Evolutionary conservation across 441 rosid genomes (phyloP).

Genomic region (Arabidopsis lyrata): DNA sequence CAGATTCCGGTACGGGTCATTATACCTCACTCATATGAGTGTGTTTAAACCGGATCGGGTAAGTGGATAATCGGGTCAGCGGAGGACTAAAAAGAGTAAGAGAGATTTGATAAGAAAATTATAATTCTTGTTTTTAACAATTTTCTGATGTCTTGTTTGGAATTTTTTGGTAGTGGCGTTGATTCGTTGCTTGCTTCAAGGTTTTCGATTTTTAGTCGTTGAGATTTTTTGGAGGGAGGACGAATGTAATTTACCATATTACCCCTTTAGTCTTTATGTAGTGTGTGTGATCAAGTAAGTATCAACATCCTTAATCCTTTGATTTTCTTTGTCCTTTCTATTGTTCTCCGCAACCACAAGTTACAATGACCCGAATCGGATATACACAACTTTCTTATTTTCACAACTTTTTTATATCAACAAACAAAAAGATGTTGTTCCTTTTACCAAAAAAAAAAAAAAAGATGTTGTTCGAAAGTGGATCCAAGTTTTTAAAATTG

Average conservation of each 20-base stretch:
- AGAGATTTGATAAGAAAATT: neutral
- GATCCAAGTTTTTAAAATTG: too few relatives aligned
- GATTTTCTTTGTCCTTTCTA: neutral
- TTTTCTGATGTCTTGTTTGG: neutral
- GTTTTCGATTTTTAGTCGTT: slow-evolving; percentile 35
- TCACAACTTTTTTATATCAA: neutral
- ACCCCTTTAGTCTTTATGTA: slow-evolving; percentile 6
- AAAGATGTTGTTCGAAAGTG: too few relatives aligned
- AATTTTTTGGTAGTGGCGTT: neutral
- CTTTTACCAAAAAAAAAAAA: too few relatives aligned
- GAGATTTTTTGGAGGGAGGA: slow-evolving; percentile 34
- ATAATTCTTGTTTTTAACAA: neutral
- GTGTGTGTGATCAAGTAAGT: too few relatives aligned
- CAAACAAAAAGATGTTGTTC: too few relatives aligned
- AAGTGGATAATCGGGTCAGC: neutral
- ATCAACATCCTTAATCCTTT: neutral
- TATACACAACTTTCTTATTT: neutral
- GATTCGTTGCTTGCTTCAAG: slow-evolving; percentile 13
- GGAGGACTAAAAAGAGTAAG: neutral
- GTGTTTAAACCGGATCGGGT: neutral
- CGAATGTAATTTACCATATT: neutral
- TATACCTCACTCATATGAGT: slow-evolving; percentile 32
- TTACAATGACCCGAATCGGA: slow-evolving; percentile 2
- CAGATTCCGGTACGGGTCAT: slow-evolving; percentile 65
- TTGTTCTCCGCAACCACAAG: neutral